A percentile compares a stretch with the other conserved stretches of the same genome.
These are phyloP conservation scores for Xylariomycetidae sp. DNA, from an alignment of 2,329 filamentous ascomycete genomes.

Conservation along the genomic window DNA sequence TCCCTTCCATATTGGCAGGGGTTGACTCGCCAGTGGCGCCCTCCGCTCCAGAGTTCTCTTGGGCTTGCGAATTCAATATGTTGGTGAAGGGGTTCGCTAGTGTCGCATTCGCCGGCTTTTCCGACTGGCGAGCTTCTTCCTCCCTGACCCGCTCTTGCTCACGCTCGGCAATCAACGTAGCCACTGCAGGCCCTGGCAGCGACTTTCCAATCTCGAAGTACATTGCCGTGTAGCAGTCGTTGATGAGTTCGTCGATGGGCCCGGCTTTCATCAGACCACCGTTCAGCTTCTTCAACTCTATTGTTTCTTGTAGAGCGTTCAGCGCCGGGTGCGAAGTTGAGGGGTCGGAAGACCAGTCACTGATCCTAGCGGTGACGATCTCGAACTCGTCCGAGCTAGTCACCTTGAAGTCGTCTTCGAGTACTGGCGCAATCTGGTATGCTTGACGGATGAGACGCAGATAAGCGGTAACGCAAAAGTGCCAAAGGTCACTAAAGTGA, in stretches of 20 bases:
- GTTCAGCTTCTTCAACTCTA: conserved; percentile 67
- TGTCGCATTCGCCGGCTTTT: conserved; percentile 29
- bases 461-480: conserved; percentile 48
- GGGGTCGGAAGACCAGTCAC: conserved; percentile 44
- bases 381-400: conserved; percentile 52
- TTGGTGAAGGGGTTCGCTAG: conserved; percentile 32
- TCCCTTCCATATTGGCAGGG: conserved; percentile 31
- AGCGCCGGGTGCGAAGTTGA: conserved; percentile 37
- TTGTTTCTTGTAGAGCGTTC: conserved; percentile 50
- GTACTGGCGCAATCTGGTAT: conserved; percentile 38
- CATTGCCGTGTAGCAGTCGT: conserved; percentile 77
- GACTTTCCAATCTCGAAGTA: conserved; percentile 61
- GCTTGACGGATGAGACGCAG: conserved; percentile 45
- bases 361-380: conserved; percentile 47
- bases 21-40: conserved; percentile 25
- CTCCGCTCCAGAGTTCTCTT: conserved; percentile 30
- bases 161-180: conserved; percentile 40
- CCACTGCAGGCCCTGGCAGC: conserved; percentile 46
- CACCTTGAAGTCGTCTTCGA: conserved; percentile 51
- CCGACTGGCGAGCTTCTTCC: conserved; percentile 24
- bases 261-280: conserved; percentile 78
- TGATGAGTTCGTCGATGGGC: conserved; percentile 87
- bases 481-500: conserved; percentile 56
- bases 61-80: conserved; percentile 37
- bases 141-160: conserved; percentile 31